Evolutionary conservation across 1,139 yeast genomes (phyloP), one percentile per base, ranked within the genome.

Genomic region (Hansenula anomala): DNA sequence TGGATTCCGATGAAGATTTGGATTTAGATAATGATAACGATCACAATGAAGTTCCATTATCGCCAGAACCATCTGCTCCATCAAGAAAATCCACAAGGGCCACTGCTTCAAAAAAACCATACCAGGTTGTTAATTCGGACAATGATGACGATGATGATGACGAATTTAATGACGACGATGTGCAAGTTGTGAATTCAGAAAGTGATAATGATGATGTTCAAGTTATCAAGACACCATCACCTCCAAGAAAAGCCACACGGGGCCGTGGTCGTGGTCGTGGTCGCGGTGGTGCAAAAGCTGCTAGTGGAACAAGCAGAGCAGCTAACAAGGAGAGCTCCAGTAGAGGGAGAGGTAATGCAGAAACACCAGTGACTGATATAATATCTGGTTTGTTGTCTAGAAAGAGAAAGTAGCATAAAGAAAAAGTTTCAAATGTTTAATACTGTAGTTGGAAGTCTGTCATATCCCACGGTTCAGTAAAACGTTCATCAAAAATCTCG

Each of bases 281-380:
- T 11, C 39, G 37, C 30, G 37, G 32, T 10, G 19, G 39, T 26
- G 28, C 26, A 16, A 32, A n/a, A n/a, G n/a, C 45, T n/a, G 18
- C 30, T 13, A 30, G 25, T 7, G 27, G 32, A 20, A 25, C 33
- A 4, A 28, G 36, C n/a, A 28, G 4, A 23, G 34, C 16, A 23
- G 27, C 16, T 3, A 16, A 31, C 3, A n/a, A n/a, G n/a, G n/a
- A n/a, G n/a, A 23, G n/a, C 33, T 18, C 17, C 33, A 16, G 22
- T 25, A 31, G 32, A 34, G 11, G n/a, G n/a, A 42, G 28, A 23
- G 23, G n/a, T n/a, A 30, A 44, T 11, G 34, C 49, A 6, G 47
- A 43, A 14, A 49, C 57, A 2, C 56, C 58, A 6, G 51, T 52
- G 25, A 53, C 59, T 9, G 59, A 53, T 34, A 49, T 47, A n/a